These are phyloP conservation scores for Paratinospora sagittata DNA, from an alignment of 164 flowering plant species.

Conservation along the genomic window DNA sequence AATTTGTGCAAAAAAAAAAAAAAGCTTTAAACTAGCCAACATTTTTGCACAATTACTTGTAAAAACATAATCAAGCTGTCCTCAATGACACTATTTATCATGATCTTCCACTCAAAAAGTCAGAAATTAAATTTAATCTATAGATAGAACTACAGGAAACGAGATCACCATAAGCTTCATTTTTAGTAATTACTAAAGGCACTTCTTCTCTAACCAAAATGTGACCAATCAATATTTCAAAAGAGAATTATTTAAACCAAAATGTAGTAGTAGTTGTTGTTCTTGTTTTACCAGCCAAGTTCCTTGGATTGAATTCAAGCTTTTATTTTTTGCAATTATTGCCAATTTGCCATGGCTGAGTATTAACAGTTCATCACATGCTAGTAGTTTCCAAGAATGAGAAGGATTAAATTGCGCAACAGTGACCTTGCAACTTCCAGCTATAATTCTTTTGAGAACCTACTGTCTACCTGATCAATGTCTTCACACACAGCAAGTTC, in stretches of 20 bases:
- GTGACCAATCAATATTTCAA: background rate
- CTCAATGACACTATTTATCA: background rate
- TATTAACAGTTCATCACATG: too few species aligned
- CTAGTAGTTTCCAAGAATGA: too few species aligned
- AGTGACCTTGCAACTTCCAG: background rate
- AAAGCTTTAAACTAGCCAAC: background rate
- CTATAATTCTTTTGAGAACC: background rate
- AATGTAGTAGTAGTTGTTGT: too few species aligned
- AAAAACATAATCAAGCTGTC: background rate
- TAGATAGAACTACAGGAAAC: too few species aligned
- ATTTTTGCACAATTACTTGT: background rate
- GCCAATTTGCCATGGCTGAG: too few species aligned
- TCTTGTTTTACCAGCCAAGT: too few species aligned
- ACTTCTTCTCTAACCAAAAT: background rate
- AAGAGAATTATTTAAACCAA: background rate
- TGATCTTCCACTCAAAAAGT: too few species aligned
- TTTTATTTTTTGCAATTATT: too few species aligned
- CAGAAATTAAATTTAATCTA: too few species aligned
- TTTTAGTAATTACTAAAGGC: background rate
- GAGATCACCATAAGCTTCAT: too few species aligned
- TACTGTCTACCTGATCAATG: conserved; percentile 94
- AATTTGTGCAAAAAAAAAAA: background rate
- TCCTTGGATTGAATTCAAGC: too few species aligned
- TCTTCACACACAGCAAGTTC: conserved; percentile 98
- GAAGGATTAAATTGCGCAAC: too few species aligned